Evolutionary conservation across 2,329 filamentous ascomycete genomes (phyloP), one percentile per base, ranked within the genome.

Genomic region (Pseudogymnoascus sp.): DNA sequence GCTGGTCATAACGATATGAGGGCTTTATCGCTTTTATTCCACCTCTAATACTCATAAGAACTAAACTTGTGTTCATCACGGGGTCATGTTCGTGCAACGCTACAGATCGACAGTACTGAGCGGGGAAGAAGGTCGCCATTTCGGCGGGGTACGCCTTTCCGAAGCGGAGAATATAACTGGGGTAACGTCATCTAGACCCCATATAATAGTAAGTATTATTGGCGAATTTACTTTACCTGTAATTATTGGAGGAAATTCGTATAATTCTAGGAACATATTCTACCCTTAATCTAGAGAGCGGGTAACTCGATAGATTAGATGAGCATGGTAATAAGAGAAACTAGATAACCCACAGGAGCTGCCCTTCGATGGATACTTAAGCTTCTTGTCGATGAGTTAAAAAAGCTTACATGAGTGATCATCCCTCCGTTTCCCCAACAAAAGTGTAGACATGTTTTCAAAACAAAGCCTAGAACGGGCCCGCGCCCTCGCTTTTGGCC

Each of bases 361-460:
- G 23, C 19, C 23, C 39, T 61, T 63, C 36, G 16, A 61, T 57
- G 21, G 16, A 37, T 60, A 39, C 60, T 60, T 51, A 63, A 64
- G 28, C 64, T 63, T 57, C 65, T 65, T 31, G 51, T 65, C 28
- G 21, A 48, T 62, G 14, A 62, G 25, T 57, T 63, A 34, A 64
- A 64, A 67, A 60, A 41, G 61, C 37, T 62, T 34, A 62, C 16
- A 23, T 16, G 7, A 23, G 13, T 54, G 48, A 25, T 10, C 7
- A 54, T 31, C 48, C n/a, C 19, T 7, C 23, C 23, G 39, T 63
- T 64, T 16, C 41, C 23, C 8, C 60, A 51, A 57, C 13, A 62
- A 65, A 66, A 65, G 37, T 67, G 54, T 63, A 69, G 67, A 68
- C 19, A 76, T 76, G 75, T 70, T 72, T 61, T 73, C 73, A 67